phyloP scores from a whole-genome alignment of 768 basidiomycete species.

The Tulasnella calospora region DNA sequence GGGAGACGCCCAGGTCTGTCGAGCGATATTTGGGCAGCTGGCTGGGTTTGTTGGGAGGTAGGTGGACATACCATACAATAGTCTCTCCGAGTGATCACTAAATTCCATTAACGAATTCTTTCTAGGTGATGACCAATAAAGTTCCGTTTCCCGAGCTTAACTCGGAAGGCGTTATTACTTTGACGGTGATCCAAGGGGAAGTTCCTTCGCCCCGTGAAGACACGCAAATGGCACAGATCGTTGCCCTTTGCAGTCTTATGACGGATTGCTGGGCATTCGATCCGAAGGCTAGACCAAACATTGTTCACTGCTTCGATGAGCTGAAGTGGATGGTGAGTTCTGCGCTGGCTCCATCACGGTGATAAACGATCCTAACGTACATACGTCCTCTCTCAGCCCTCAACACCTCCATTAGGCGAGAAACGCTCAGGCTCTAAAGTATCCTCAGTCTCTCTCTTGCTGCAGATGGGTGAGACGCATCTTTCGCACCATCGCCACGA shows the following conservation, averaged over 20 bases:
- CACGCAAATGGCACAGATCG: neutral
- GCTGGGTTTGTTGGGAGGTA: neutral
- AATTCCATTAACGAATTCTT: neutral
- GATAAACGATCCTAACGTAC: too few relatives aligned
- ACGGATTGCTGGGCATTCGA: neutral
- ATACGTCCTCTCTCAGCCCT: too few relatives aligned
- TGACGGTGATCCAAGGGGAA: neutral
- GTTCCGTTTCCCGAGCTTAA: neutral
- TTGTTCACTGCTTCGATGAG: too few relatives aligned
- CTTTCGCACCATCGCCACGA: neutral
- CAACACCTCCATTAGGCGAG: too few relatives aligned
- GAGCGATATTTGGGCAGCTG: neutral
- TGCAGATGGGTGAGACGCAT: too few relatives aligned
- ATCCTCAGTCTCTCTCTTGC: too few relatives aligned
- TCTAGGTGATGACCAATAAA: neutral
- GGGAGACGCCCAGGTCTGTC: neutral
- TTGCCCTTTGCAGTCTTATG: neutral
- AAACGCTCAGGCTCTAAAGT: too few relatives aligned
- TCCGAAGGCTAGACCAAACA: neutral
- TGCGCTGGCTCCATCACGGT: too few relatives aligned
- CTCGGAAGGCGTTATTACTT: neutral
- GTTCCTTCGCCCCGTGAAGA: neutral
- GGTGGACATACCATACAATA: neutral
- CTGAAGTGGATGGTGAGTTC: too few relatives aligned
- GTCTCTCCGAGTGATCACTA: neutral